Evolutionary conservation across 495 filamentous ascomycete genomes (phyloP).

Genomic region (Neurospora tetrasperma): DNA sequence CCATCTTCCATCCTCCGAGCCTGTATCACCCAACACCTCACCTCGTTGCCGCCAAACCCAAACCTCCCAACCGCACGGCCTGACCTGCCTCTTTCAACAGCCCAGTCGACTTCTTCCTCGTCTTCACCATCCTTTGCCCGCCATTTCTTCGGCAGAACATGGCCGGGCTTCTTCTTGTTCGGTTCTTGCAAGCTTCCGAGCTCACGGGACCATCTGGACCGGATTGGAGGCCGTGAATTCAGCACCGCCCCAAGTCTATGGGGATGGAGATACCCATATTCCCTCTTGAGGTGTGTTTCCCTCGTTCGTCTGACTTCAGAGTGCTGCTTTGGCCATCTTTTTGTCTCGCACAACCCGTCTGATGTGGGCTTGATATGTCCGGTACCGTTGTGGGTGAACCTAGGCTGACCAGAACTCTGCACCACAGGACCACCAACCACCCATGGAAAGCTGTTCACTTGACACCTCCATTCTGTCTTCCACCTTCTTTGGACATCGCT

Average conservation of each 20-base stretch:
- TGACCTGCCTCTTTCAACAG: neutral
- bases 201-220: neutral
- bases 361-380: neutral
- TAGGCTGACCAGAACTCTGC: neutral
- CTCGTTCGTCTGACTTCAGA: neutral
- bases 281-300: neutral
- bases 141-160: neutral
- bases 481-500: neutral
- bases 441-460: neutral
- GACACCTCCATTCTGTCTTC: neutral
- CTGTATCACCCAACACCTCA: conserved; percentile 1
- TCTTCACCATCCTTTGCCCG: neutral
- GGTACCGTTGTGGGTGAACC: neutral
- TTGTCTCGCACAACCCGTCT: neutral
- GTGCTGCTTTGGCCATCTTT: neutral
- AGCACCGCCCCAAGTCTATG: neutral
- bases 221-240: neutral
- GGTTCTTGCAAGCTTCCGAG: neutral
- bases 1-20: neutral
- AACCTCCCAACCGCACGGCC: neutral
- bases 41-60: neutral
- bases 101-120: neutral
- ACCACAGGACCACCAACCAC: neutral
- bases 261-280: neutral
- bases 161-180: neutral